These are phyloP conservation scores for Astragalus membranaceus DNA, from an alignment of 306 rosid species.

Conservation along the genomic window DNA sequence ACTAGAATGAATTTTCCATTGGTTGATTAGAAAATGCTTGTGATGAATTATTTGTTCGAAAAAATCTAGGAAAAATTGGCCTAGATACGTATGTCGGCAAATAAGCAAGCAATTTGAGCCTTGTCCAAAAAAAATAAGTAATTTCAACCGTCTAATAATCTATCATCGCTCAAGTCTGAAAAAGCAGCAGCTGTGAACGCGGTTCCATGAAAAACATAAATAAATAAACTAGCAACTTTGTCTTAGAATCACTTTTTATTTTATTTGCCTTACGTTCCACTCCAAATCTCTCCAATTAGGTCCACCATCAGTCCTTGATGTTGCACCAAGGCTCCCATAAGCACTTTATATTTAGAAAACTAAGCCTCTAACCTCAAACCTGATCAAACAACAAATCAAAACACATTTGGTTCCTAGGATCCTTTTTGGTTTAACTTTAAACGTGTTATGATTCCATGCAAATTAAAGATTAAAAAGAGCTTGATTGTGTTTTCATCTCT, in stretches of 20 bases:
- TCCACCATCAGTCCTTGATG: background rate
- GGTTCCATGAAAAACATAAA: background rate
- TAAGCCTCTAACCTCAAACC: constrained; percentile 24
- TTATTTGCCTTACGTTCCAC: constrained; percentile 38
- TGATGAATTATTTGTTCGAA: too few relatives aligned
- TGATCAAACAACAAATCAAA: constrained; percentile 40
- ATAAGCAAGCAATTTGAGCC: background rate
- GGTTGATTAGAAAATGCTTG: too few relatives aligned
- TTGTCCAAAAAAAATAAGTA: too few relatives aligned
- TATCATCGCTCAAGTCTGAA: too few relatives aligned
- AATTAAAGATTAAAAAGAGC: background rate
- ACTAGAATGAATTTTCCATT: too few relatives aligned
- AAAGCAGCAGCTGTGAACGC: too few relatives aligned
- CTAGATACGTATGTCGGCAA: too few relatives aligned
- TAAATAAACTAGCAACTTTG: background rate
- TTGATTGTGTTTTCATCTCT: background rate
- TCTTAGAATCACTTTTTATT: background rate
- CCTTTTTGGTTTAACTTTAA: constrained; percentile 20
- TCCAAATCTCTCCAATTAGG: constrained; percentile 22
- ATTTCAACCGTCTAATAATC: too few relatives aligned
- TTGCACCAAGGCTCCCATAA: background rate
- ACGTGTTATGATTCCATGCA: constrained; percentile 15
- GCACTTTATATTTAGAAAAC: constrained; percentile 18
- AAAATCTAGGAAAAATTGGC: too few relatives aligned
- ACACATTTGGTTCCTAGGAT: background rate